Base-by-base conservation (phyloP, 169 alveolate genomes). In the Miamiensis avidus region DNA sequence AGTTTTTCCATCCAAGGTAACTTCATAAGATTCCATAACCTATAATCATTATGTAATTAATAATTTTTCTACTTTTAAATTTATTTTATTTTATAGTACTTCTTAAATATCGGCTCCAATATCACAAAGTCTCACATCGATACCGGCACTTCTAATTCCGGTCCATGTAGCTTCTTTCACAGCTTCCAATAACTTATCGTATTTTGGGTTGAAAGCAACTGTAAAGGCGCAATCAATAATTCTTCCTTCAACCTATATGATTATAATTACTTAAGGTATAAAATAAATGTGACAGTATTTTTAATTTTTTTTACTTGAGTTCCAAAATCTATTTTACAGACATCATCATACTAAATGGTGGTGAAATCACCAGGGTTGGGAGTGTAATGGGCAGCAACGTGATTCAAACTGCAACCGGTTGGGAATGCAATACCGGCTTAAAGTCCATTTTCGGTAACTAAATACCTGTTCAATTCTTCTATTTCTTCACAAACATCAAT, bases 341-440 rank as follows among this genome's bases (percentile, higher is more conserved):
- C 98, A 92, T 98, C 99, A 86, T 96, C 98, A 65, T 92, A 83
- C 76, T 91, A 88, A 78, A 98, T 88, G 0, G 97, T 92, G n/a
- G 97, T 95, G 33, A 82, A 85, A 88, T 96, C 98, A 25, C 97
- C 97, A 28, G 94, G 87, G 82, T 96, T 99, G 34, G 99, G 99
- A 0, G 99, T 99, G 89, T 98, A 99, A 92, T 99, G 99, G 25
- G 99, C 99, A 0, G 99, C 99, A 76, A 99, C 98, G 91, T 98
- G 93, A 89, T 98, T 98, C 30, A 99, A 86, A 0, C 99, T 97
- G 64, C 98, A 93, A 25, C 99, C 99, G 0, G 99, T 99, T 33
- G 99, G 99, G 89, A 99, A 99, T 65, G 99, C 99, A 97, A 99
- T 98, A 29, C 99, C 99, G 27, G 99, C 95, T 75, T 99, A 99